phyloP scores from a whole-genome alignment of 164 flowering plant species.

The Sextonia rubra region DNA sequence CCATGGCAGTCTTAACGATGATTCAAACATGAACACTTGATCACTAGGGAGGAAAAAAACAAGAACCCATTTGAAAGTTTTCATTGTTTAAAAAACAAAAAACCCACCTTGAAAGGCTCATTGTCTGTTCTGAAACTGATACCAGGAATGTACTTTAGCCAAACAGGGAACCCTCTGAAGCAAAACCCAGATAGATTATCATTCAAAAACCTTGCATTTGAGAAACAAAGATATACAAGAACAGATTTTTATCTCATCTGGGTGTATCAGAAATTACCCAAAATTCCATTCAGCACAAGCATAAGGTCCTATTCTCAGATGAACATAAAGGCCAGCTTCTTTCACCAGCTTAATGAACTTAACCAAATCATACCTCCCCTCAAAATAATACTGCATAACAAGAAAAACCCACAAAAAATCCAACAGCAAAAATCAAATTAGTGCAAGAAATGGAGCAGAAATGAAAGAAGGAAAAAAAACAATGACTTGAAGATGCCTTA shows the following conservation, averaged over 20 bases:
- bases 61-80: not conserved
- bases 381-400: slow-evolving; percentile 61
- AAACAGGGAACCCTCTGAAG: slow-evolving; percentile 96
- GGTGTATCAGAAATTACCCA: slow-evolving; percentile 40
- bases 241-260: not conserved
- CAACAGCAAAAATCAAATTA: not conserved
- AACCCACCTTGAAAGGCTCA: slow-evolving; percentile 88
- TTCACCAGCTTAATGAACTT: slow-evolving; percentile 64
- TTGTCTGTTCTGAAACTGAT: slow-evolving; percentile 89
- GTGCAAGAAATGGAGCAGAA: not conserved
- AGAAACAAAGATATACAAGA: not conserved
- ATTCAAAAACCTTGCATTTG: slow-evolving; percentile 1
- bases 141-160: slow-evolving; percentile 92
- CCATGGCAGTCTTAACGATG: slow-evolving; percentile 57
- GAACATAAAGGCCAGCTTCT: slow-evolving; percentile 74
- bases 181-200: slow-evolving; percentile 1
- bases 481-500: slow-evolving; percentile 16
- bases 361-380: slow-evolving; percentile 74
- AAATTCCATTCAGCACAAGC: slow-evolving; percentile 89
- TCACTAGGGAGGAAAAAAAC: not conserved
- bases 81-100: no score
- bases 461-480: not conserved
- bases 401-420: slow-evolving; percentile 1
- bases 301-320: slow-evolving; percentile 83
- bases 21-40: not conserved